A percentile compares a stretch with the other conserved stretches of the same genome.
Conservation (phyloP, 805 yeast species). For the Wickerhamiella nectarea region DNA sequence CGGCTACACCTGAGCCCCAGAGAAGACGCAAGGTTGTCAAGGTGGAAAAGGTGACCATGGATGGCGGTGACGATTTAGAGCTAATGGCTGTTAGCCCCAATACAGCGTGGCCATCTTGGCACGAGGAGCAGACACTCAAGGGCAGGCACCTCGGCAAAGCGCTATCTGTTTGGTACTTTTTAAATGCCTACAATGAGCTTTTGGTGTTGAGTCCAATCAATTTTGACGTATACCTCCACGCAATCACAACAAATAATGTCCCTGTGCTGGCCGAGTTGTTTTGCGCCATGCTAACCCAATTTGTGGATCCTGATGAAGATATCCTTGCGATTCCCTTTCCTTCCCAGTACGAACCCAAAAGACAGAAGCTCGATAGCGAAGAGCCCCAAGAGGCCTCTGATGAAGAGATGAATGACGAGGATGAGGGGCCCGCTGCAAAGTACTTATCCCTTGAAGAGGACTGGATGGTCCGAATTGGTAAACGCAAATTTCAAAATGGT, state of each 20-base stretch:
- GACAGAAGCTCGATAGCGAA: background rate
- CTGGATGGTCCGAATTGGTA: slow-evolving; percentile 70
- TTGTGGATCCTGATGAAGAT: slow-evolving; percentile 35
- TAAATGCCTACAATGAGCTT: slow-evolving; percentile 55
- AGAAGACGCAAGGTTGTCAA: slow-evolving; percentile 3
- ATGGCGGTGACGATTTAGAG: slow-evolving; percentile 1
- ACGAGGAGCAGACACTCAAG: slow-evolving; percentile 11
- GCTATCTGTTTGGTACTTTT: slow-evolving; percentile 60
- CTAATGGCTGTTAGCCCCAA: slow-evolving; percentile 1
- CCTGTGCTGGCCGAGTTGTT: slow-evolving; percentile 49
- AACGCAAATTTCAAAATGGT: slow-evolving; percentile 67
- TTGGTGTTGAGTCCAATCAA: slow-evolving; percentile 58
- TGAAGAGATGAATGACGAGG: slow-evolving; percentile 18
- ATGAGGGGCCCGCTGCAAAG: slow-evolving; percentile 4
- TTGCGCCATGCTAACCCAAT: slow-evolving; percentile 46
- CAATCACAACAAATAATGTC: slow-evolving; percentile 31
- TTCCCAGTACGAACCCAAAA: slow-evolving; percentile 20
- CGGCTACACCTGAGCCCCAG: background rate
- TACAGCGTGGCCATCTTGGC: slow-evolving; percentile 17
- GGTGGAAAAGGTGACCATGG: background rate
- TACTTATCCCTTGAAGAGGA: background rate
- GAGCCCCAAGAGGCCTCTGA: background rate
- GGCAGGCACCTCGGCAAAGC: slow-evolving; percentile 18
- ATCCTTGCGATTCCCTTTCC: slow-evolving; percentile 27
- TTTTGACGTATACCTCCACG: slow-evolving; percentile 61